Evolutionary conservation across 192 early-diverging fungal species (phyloP).

Genomic region (Backusella macrospora): DNA sequence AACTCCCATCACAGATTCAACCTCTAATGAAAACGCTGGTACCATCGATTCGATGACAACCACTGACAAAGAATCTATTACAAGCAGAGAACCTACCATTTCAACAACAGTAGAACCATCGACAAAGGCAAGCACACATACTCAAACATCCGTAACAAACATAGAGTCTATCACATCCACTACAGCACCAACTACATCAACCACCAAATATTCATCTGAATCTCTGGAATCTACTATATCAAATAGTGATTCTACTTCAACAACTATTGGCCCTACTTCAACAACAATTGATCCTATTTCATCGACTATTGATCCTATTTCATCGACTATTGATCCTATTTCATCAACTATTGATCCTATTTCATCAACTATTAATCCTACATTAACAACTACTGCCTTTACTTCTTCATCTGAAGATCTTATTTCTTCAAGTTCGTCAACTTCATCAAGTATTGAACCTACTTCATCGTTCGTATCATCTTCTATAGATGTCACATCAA

Average conservation of each 20-base stretch:
- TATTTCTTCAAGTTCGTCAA: too few species aligned
- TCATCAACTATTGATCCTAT: not conserved
- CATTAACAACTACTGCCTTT: not conserved
- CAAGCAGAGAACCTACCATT: not conserved
- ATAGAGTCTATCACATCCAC: not conserved
- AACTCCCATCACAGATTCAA: not conserved
- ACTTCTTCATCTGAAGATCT: not conserved
- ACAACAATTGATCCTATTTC: not conserved
- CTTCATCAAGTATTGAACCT: not conserved
- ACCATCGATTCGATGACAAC: not conserved
- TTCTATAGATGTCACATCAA: not conserved
- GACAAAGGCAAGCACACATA: not conserved
- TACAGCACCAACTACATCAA: not conserved
- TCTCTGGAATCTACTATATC: not conserved
- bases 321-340: not conserved
- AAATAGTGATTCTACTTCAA: not conserved
- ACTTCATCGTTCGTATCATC: not conserved
- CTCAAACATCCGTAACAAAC: not conserved
- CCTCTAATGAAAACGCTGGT: not conserved
- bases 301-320: not conserved
- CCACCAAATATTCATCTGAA: not conserved
- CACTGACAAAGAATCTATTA: not conserved
- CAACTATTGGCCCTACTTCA: not conserved
- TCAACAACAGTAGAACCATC: not conserved
- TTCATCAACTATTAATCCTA: not conserved